Evolutionary conservation across 1,284 basidiomycete species (phyloP).

Genomic region (Cutaneotrichosporon arboriforme): DNA sequence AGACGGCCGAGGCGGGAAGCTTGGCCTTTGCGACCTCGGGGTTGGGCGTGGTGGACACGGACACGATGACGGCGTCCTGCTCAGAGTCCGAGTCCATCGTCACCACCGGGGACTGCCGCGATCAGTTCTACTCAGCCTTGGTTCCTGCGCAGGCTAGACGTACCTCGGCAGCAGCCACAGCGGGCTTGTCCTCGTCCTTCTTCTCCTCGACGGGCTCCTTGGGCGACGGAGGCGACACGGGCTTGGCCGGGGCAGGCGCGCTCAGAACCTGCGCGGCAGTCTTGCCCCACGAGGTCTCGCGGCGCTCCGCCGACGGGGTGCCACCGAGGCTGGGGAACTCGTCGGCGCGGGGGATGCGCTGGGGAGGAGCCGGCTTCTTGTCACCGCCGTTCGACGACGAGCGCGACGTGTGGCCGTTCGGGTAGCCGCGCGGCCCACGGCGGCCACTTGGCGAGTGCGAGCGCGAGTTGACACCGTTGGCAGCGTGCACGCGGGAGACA

Average conservation of each 20-base stretch:
- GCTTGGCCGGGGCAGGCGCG: constrained; percentile 44
- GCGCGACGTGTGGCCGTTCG: constrained; percentile 21
- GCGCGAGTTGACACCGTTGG: constrained; percentile 28
- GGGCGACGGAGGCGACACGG: constrained; percentile 11
- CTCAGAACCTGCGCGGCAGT: constrained; percentile 48
- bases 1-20: constrained; percentile 22
- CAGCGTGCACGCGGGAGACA: constrained; percentile 33
- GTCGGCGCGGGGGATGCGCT: constrained; percentile 46
- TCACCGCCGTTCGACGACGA: constrained; percentile 21
- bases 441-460: constrained; percentile 40
- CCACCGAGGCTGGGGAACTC: constrained; percentile 42
- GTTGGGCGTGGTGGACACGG: constrained; percentile 31
- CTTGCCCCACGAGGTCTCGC: constrained; percentile 36
- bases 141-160: not conserved
- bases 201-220: constrained; percentile 20
- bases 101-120: constrained; percentile 24
- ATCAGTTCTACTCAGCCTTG: constrained; percentile 7
- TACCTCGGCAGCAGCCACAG: constrained; percentile 2
- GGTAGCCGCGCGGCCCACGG: constrained; percentile 8
- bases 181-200: constrained; percentile 11
- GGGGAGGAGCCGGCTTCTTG: constrained; percentile 22
- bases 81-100: constrained; percentile 45
- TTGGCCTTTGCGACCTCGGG: constrained; percentile 18
- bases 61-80: constrained; percentile 47
- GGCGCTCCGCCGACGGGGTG: constrained; percentile 24